Percentiles rank a stretch among this genome's conserved stretches.
Evolutionary conservation across 345 rosid species (phyloP).

Genomic region (Gossypium longicalyx): DNA sequence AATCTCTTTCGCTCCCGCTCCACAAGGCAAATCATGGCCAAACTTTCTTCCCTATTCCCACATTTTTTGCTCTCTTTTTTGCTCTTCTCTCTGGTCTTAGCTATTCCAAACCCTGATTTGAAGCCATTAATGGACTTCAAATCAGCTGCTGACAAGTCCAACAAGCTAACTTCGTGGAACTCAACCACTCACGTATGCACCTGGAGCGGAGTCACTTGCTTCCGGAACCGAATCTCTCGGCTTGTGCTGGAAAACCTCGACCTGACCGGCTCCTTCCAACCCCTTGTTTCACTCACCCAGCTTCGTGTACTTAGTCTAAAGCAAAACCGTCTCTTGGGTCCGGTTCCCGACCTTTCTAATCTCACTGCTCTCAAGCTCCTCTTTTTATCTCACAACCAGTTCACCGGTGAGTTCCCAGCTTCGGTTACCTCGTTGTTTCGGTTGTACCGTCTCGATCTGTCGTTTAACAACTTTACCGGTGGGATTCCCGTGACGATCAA

Average conservation of each 20-base stretch:
- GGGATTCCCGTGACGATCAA: slow-evolving; percentile 42
- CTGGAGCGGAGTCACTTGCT: slow-evolving; percentile 72
- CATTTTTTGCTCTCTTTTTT: slow-evolving; percentile 16
- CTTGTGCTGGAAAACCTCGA: slow-evolving; percentile 63
- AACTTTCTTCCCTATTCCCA: slow-evolving; percentile 15
- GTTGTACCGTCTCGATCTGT: slow-evolving; percentile 81
- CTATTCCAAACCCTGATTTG: slow-evolving; percentile 44
- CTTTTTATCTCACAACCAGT: slow-evolving; percentile 63
- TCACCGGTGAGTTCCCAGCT: slow-evolving; percentile 61
- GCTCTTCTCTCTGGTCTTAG: slow-evolving; percentile 17
- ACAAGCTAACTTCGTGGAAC: slow-evolving; percentile 62
- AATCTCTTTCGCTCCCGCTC: slow-evolving; percentile 8
- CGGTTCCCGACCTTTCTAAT: slow-evolving; percentile 56
- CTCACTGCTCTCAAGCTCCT: slow-evolving; percentile 71
- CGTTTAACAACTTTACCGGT: slow-evolving; percentile 75
- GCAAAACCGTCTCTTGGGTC: slow-evolving; percentile 54
- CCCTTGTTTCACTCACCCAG: slow-evolving; percentile 50
- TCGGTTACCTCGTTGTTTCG: slow-evolving; percentile 43
- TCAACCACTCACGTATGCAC: slow-evolving; percentile 44
- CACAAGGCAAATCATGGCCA: slow-evolving; percentile 44
- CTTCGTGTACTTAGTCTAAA: slow-evolving; percentile 84
- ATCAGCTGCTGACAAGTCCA: slow-evolving; percentile 46
- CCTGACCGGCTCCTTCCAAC: slow-evolving; percentile 51
- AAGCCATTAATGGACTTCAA: slow-evolving; percentile 51
- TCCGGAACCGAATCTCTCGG: slow-evolving; percentile 51